Evolutionary conservation across 2,329 filamentous ascomycete genomes (phyloP).

Genomic region (Aspergillus sp.): DNA sequence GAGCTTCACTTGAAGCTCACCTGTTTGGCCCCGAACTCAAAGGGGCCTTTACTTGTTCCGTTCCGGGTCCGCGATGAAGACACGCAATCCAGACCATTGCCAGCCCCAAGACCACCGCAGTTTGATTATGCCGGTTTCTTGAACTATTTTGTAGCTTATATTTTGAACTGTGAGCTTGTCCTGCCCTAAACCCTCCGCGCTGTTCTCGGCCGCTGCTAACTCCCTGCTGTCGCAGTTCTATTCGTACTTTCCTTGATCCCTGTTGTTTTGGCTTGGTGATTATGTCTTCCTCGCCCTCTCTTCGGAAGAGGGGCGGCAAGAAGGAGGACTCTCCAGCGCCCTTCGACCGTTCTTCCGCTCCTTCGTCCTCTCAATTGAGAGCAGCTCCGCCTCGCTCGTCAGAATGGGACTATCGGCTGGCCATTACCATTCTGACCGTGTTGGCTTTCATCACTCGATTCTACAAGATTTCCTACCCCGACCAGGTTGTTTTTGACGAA

Average conservation of each 20-base stretch:
- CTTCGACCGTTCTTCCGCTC: conserved; percentile 23
- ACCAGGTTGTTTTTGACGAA: conserved; percentile 98
- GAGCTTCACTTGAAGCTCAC: background rate
- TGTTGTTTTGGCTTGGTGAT: conserved; percentile 18
- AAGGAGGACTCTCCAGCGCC: conserved; percentile 31
- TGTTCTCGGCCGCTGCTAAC: conserved; percentile 4
- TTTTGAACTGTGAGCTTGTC: conserved; percentile 7
- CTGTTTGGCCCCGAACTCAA: background rate
- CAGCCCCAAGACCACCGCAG: conserved; percentile 1
- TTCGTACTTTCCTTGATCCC: conserved; percentile 17
- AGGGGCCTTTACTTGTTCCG: conserved; percentile 21
- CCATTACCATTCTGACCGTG: conserved; percentile 71
- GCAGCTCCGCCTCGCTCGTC: conserved; percentile 32
- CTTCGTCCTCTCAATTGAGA: conserved; percentile 17
- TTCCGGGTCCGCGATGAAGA: conserved; percentile 22
- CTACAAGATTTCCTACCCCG: conserved; percentile 91
- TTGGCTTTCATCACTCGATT: conserved; percentile 91
- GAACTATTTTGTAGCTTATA: conserved; percentile 13
- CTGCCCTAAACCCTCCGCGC: background rate
- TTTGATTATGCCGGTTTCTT: conserved; percentile 19
- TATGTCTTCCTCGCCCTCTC: conserved; percentile 39
- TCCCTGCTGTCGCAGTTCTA: conserved; percentile 7
- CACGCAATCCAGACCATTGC: conserved; percentile 21
- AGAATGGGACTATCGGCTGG: conserved; percentile 85
- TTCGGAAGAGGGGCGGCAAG: conserved; percentile 45